Evolutionary conservation across 2,329 filamentous ascomycete genomes (phyloP).

Genomic region (Microdochium bolleyi): DNA sequence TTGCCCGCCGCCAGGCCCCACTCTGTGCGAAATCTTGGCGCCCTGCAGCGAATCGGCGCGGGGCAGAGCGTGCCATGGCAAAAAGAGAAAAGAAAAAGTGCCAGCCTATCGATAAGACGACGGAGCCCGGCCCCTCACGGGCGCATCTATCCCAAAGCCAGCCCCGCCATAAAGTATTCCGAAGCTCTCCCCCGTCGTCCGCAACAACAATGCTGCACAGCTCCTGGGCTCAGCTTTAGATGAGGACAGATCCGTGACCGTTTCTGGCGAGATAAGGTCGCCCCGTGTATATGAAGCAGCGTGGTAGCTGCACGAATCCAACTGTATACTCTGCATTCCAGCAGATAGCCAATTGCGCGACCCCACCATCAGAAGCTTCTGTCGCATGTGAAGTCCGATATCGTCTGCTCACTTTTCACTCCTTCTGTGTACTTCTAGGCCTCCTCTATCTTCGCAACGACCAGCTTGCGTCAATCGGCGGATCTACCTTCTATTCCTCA

Average conservation of each 20-base stretch:
- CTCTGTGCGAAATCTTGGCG: conserved; percentile 11
- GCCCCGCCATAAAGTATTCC: background rate
- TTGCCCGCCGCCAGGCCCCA: background rate
- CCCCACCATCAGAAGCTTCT: conserved; percentile 6
- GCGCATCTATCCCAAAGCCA: background rate
- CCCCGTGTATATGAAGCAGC: no score
- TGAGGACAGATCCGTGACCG: no score
- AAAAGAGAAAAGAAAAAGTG: conserved; percentile 6
- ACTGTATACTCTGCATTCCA: background rate
- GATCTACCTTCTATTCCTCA: background rate
- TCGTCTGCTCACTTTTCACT: background rate
- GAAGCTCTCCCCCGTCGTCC: no score
- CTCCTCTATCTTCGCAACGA: background rate
- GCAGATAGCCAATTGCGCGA: background rate
- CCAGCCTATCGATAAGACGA: conserved; percentile 3
- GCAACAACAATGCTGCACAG: no score
- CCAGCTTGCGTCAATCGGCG: background rate
- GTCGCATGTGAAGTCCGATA: conserved; percentile 1
- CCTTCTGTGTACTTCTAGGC: background rate
- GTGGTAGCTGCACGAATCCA: no score
- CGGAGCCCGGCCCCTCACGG: background rate
- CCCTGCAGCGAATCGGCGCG: background rate
- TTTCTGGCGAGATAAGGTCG: no score
- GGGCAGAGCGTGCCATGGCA: background rate
- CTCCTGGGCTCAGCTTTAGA: no score